Evolutionary conservation across 2,329 filamentous ascomycete genomes (phyloP).

Genomic region (Venturia nashicola): DNA sequence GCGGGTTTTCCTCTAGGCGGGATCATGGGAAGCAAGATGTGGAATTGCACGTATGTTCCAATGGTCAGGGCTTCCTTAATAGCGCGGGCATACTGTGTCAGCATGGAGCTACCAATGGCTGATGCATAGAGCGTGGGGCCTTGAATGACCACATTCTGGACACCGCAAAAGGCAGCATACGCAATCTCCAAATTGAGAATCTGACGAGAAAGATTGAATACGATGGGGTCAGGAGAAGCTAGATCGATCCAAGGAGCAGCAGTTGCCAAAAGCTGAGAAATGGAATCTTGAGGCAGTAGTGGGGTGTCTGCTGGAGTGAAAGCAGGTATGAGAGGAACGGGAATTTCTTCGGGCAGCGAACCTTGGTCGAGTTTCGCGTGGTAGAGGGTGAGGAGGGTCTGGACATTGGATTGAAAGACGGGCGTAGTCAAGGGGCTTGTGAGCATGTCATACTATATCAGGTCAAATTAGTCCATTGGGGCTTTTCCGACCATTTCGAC

Average conservation of each 20-base stretch:
- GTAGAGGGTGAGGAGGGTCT: slow-evolving; percentile 48
- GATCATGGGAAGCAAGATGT: slow-evolving; percentile 76
- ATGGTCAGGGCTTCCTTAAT: slow-evolving; percentile 68
- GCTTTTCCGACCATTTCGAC: slow-evolving; percentile 16
- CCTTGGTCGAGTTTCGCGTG: slow-evolving; percentile 33
- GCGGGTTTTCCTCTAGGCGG: slow-evolving; percentile 17
- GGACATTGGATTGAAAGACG: slow-evolving; percentile 58
- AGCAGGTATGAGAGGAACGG: slow-evolving; percentile 40
- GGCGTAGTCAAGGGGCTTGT: slow-evolving; percentile 67
- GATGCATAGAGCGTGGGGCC: slow-evolving; percentile 52
- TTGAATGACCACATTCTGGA: slow-evolving; percentile 69
- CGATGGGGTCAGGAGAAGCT: slow-evolving; percentile 66
- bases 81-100: slow-evolving; percentile 68
- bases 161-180: slow-evolving; percentile 91
- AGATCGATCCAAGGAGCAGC: slow-evolving; percentile 92
- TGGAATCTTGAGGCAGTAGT: slow-evolving; percentile 53
- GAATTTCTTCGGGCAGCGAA: slow-evolving; percentile 24
- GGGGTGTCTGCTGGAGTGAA: slow-evolving; percentile 71
- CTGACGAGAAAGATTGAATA: slow-evolving; percentile 79
- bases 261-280: slow-evolving; percentile 64
- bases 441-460: slow-evolving; percentile 61
- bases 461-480: not conserved
- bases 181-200: slow-evolving; percentile 83
- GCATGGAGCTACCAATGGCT: slow-evolving; percentile 21
- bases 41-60: slow-evolving; percentile 64